These are phyloP conservation scores for Mortierella sp. DNA, from an alignment of 371 early-diverging fungal genomes.

Conservation along the genomic window DNA sequence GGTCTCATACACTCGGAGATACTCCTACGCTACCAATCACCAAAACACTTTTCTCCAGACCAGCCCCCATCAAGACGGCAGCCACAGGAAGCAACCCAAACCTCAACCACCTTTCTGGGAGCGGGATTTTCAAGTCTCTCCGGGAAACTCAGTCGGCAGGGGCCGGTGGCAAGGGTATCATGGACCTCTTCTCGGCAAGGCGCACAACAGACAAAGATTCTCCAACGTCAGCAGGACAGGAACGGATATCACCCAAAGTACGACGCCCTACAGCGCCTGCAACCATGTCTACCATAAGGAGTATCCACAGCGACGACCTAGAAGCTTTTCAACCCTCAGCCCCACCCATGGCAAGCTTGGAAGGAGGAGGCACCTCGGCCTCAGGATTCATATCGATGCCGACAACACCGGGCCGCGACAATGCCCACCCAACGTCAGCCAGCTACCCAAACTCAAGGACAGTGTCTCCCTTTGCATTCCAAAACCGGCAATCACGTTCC, in stretches of 20 bases:
- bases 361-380: neutral
- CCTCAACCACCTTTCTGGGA: slow-evolving; percentile 7
- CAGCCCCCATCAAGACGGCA: slow-evolving; percentile 31
- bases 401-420: slow-evolving; percentile 24
- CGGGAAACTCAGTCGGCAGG: slow-evolving; percentile 28
- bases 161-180: slow-evolving; percentile 41
- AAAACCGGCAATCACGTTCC: slow-evolving; percentile 36
- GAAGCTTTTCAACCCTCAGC: neutral
- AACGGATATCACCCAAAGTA: slow-evolving; percentile 2
- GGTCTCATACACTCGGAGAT: slow-evolving; percentile 6
- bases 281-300: neutral
- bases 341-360: neutral
- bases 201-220: slow-evolving; percentile 1
- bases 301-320: neutral
- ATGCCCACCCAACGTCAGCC: neutral
- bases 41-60: slow-evolving; percentile 5
- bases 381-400: slow-evolving; percentile 11
- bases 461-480: slow-evolving; percentile 45
- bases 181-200: slow-evolving; percentile 67
- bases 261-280: slow-evolving; percentile 24
- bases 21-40: neutral
- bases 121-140: neutral
- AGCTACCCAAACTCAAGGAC: slow-evolving; percentile 45
- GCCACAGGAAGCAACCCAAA: slow-evolving; percentile 29
- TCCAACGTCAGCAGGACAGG: neutral